phyloP scores from a whole-genome alignment of 768 basidiomycete species.

The Asterophora lycoperdoides region DNA sequence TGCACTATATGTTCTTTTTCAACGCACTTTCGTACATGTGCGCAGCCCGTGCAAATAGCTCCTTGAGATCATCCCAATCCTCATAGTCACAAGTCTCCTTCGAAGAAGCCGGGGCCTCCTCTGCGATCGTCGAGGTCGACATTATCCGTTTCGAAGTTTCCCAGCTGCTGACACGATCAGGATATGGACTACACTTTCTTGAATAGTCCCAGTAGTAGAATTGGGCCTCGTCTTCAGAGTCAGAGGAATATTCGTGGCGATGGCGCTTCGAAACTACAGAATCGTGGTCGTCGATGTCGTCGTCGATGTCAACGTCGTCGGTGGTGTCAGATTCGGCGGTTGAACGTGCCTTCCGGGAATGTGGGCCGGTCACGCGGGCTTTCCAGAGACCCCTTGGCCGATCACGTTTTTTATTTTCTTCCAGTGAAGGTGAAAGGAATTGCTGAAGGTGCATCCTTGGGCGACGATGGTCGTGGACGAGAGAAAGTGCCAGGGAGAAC shows the following conservation, averaged over 20 bases:
- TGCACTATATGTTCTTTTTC: background rate
- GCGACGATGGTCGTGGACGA: too few relatives aligned
- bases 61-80: conserved; percentile 68
- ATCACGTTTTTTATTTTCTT: conserved; percentile 16
- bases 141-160: conserved; percentile 31
- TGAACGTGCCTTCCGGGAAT: conserved; percentile 20
- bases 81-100: conserved; percentile 32
- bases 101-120: conserved; percentile 12
- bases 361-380: conserved; percentile 35
- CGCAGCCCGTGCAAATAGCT: conserved; percentile 52
- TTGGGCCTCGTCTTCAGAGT: conserved; percentile 18
- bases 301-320: conserved; percentile 10
- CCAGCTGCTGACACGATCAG: conserved; percentile 28
- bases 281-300: conserved; percentile 20
- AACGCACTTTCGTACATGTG: conserved; percentile 57
- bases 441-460: background rate
- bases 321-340: conserved; percentile 1
- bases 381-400: conserved; percentile 44
- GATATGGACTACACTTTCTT: conserved; percentile 21
- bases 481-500: too few relatives aligned
- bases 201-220: conserved; percentile 34
- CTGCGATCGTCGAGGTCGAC: conserved; percentile 37
- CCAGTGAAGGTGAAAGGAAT: conserved; percentile 26
- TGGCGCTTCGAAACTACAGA: conserved; percentile 13
- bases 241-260: conserved; percentile 6